Base-by-base conservation (phyloP, 345 rosid species). In the Pugionium dolabratum region DNA sequence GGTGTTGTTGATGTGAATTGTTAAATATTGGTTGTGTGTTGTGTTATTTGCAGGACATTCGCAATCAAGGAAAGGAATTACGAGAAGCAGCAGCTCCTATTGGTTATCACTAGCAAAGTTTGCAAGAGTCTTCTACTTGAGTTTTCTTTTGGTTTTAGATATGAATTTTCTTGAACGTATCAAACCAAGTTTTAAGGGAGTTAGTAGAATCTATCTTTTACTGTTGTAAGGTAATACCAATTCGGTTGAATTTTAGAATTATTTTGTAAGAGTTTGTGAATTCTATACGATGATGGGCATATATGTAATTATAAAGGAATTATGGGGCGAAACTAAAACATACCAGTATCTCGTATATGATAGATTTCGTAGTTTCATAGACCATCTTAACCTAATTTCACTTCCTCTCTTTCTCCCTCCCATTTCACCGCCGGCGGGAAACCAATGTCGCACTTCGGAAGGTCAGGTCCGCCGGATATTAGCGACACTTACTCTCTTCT, bases 391-490 rank as follows among this genome's bases (percentile, higher is more conserved):
- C 72, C 79, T 68, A 73, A 67, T 54, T 51, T 62, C 75, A 34
- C 67, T 1, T 30, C 9, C 36, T 3, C 34, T 37, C 29, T 30
- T 27, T 4, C n/a, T 26, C 31, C 2, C 35, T 2, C 9, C 9
- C n/a, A 40, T 51, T 7, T 61, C 50, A n/a, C 35, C 47, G 49
- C 11, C 69, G 56, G 43, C 54, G 39, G 67, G 45, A 36, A 54
- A 69, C 74, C 59, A 28, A 86, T 87, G 93, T 87, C 93, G 61
- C 93, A 87, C 81, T 87, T 87, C 42, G 93, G 93, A 7, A 79
- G 85, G 80, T 81, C 93, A 11, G 93, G 90, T 36, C 93, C 93
- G 41, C 93, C 93, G 18, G 90, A 87, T 50, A 87, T 87, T 67
- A 58, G 67, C 29, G 90, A 87, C 53, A 87, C 90, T 18, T 87